Percentiles rank a stretch among this genome's conserved stretches.
Evolutionary conservation across 2,329 filamentous ascomycete genomes (phyloP).

Genomic region (Ceratocystis cacaofunesta): DNA sequence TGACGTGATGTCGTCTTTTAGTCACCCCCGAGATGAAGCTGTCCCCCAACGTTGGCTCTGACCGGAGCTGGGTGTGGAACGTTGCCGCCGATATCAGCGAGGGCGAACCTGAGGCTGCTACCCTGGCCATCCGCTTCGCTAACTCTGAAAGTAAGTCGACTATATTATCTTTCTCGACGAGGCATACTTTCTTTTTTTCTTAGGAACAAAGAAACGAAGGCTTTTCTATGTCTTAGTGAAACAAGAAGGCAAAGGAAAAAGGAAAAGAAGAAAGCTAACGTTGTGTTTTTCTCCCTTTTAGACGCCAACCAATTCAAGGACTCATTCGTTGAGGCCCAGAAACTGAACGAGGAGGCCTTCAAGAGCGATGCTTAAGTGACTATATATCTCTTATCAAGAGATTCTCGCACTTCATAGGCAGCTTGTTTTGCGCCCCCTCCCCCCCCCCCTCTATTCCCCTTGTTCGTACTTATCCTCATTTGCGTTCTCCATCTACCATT

Average conservation of each 20-base stretch:
- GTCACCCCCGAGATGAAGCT: constrained; percentile 99
- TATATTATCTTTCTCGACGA: neutral
- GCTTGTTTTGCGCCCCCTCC: neutral
- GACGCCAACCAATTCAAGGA: constrained; percentile 98
- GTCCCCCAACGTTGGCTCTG: constrained; percentile 90
- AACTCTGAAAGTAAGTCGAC: constrained; percentile 77
- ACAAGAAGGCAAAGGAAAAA: constrained; percentile 8
- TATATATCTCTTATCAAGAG: neutral
- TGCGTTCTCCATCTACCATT: neutral
- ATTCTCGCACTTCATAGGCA: neutral
- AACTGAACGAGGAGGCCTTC: constrained; percentile 87
- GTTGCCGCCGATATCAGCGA: constrained; percentile 94
- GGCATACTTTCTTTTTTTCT: constrained; percentile 2
- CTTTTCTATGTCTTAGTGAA: neutral
- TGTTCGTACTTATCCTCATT: neutral
- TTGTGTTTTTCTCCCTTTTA: constrained; percentile 25
- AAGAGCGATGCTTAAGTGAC: constrained; percentile 27
- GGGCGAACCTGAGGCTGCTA: constrained; percentile 91
- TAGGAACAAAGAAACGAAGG: neutral
- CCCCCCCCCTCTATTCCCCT: too few species aligned
- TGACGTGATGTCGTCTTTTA: constrained; percentile 24
- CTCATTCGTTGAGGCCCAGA: constrained; percentile 88
- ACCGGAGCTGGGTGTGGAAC: constrained; percentile 99
- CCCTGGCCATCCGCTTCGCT: constrained; percentile 90
- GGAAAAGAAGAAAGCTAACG: constrained; percentile 18